phyloP scores from a whole-genome alignment of 139 green algal genomes.

The Ulvella scutata region DNA sequence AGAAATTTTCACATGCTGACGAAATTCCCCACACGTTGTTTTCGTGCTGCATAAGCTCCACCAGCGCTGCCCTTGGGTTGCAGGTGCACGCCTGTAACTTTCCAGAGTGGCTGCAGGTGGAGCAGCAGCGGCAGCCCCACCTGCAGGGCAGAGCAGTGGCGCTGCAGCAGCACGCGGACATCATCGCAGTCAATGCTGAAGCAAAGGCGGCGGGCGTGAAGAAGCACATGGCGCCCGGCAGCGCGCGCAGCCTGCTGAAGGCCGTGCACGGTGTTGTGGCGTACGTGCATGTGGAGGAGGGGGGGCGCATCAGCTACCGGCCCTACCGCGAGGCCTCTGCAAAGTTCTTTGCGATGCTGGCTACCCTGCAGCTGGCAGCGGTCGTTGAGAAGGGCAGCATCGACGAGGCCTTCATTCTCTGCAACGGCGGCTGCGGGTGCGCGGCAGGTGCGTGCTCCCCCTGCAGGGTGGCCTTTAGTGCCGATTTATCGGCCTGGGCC shows the following conservation, averaged over 20 bases:
- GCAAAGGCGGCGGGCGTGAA: slow-evolving; percentile 27
- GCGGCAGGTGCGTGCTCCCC: not conserved
- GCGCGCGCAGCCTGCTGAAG: slow-evolving; percentile 22
- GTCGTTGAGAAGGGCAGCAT: slow-evolving; percentile 43
- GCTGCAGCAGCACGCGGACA: slow-evolving; percentile 43
- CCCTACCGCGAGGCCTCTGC: slow-evolving; percentile 32
- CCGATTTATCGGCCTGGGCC: too few species aligned
- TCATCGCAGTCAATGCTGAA: slow-evolving; percentile 29
- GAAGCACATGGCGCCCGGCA: slow-evolving; percentile 36
- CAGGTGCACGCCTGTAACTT: too few species aligned
- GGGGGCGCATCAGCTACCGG: slow-evolving; percentile 23
- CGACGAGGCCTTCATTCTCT: slow-evolving; percentile 44
- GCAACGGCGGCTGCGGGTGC: not conserved
- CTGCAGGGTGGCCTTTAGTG: too few species aligned
- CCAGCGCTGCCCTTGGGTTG: too few species aligned
- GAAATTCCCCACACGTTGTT: too few species aligned
- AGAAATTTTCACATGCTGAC: too few species aligned
- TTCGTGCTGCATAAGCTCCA: too few species aligned
- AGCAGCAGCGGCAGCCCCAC: slow-evolving; percentile 18
- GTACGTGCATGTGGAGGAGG: slow-evolving; percentile 32
- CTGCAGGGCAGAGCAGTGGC: slow-evolving; percentile 25
- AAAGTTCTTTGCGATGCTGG: slow-evolving; percentile 20
- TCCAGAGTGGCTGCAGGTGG: slow-evolving; percentile 34
- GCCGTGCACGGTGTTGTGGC: slow-evolving; percentile 22
- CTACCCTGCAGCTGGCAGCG: not conserved